Base-by-base conservation (phyloP, 2,329 filamentous ascomycete species). In the Monilinia polystroma region DNA sequence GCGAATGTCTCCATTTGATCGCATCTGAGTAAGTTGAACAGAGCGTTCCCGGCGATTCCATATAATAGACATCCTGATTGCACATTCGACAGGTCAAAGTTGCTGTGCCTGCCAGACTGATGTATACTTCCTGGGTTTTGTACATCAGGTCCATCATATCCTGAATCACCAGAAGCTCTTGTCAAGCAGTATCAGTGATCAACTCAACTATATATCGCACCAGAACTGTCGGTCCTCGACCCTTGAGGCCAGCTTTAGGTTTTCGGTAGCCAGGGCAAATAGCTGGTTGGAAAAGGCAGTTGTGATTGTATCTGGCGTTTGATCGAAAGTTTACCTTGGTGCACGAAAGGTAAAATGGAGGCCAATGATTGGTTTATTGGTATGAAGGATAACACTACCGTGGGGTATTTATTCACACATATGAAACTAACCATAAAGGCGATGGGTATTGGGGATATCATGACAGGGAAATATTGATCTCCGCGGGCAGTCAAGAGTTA, bases 341-440 rank as follows among this genome's bases (percentile, higher is more conserved):
- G 35, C 26, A 29, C 20, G 20, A 16, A 26, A 12, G 14, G 29
- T 14, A 47, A 35, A 7, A 35, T 14, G 26, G 51, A n/a, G 8
- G n/a, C 23, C 20, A 6, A 18, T 18, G n/a, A 18, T 60, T 38
- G 20, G 58, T 38, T 18, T 38, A 11, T 26, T 51, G 45, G 18
- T 10, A 38, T 20, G 47, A 8, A 29, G 4, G 11, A 62, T 52
- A 62, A 51, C n/a, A 62, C 58, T 51, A 26, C 5, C 32, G 58
- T 51, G 20, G 45, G 41, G 58, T 20, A 35, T 32, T 47, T 59
- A 35, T 59, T 8, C 23, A 38, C 45, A 62, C 14, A 62, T 62
- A 26, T 51, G 29, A 60, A 51, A n/a, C 29, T 29, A 38, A 51
- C 43, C 35, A 35, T 60, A 60, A 51, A 60, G 58, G 26, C 12